Evolutionary conservation across 345 rosid species (phyloP), one percentile per base, ranked within the genome.

Genomic region (Mallotus nudiflorus): DNA sequence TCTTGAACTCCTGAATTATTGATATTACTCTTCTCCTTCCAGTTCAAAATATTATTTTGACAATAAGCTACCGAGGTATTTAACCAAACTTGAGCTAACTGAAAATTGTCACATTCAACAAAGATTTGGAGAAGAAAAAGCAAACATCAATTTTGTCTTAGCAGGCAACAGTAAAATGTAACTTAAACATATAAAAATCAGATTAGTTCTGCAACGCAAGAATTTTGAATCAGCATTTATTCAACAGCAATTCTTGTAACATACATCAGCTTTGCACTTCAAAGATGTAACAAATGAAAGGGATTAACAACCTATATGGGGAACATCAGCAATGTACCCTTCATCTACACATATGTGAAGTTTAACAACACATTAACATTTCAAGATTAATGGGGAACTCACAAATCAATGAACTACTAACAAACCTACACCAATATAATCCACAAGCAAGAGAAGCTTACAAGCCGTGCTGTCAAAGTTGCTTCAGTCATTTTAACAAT

Each of bases 321-420:
- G 79, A 72, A 80, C 82, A 80, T 37, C 66, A 67, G 74, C 49
- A 49, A 68, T 77, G 83, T 58, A 82, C 85, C 29, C 73, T 42
- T 59, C 33, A 71, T 66, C 77, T 69, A 58, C 66, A 73, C 19
- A 31, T 29, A 12, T 18, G 64, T 27, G 66, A 73, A 68, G 33
- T n/a, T 69, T 56, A 72, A 74, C 46, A 66, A 55, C 10, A 63
- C 69, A 72, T 44, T 29, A 56, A 73, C 73, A 78, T 74, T 65
- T 64, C 20, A 66, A 66, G 65, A 63, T 27, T 49, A 40, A 70
- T 54, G 37, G 68, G 40, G 68, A 67, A 71, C 46, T 44, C 53
- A 37, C 62, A 58, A 59, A 69, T 62, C 69, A 74, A 61, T 12
- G 54, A 71, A 67, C 71, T 48, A 56, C 49, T 70, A 48, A 65